Conservation (phyloP, 2,329 filamentous ascomycete species). For the Xylariaceae sp. region DNA sequence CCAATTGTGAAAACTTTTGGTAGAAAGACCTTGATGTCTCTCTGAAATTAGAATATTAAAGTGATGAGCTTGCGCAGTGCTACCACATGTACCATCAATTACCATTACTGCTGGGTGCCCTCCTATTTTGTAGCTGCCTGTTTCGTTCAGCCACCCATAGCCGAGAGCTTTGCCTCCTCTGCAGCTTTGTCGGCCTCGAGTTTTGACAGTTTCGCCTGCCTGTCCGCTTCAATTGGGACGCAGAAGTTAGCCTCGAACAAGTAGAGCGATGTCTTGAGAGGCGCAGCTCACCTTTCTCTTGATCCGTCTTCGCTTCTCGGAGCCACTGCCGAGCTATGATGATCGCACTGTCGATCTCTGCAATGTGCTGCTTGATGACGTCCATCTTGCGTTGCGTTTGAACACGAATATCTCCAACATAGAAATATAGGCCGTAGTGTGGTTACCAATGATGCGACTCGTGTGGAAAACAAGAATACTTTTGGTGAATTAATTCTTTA, state of each 20-base stretch:
- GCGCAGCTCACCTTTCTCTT: slow-evolving; percentile 8
- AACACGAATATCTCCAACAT: too few relatives aligned
- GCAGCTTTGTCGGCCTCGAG: slow-evolving; percentile 11
- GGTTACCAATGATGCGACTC: too few relatives aligned
- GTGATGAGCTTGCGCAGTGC: too few relatives aligned
- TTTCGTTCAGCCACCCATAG: background rate
- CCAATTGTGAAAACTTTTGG: too few relatives aligned
- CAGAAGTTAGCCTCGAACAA: too few relatives aligned
- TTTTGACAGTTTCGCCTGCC: slow-evolving; percentile 3
- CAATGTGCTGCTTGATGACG: slow-evolving; percentile 11
- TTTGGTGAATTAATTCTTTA: too few relatives aligned
- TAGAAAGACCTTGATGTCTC: too few relatives aligned
- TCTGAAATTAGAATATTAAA: too few relatives aligned
- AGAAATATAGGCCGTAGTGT: too few relatives aligned
- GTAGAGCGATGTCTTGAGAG: too few relatives aligned
- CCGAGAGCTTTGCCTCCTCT: slow-evolving; percentile 11
- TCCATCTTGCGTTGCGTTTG: background rate
- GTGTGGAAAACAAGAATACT: too few relatives aligned
- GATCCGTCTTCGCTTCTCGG: slow-evolving; percentile 9
- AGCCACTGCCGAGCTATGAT: slow-evolving; percentile 17
- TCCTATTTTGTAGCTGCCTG: background rate
- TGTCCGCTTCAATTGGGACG: slow-evolving; percentile 4
- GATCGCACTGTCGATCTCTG: slow-evolving; percentile 14
- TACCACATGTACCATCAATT: background rate
- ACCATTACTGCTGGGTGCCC: background rate